phyloP scores from a whole-genome alignment of 2,329 filamentous ascomycete genomes.

The Allantophomopsis lycopodina region DNA sequence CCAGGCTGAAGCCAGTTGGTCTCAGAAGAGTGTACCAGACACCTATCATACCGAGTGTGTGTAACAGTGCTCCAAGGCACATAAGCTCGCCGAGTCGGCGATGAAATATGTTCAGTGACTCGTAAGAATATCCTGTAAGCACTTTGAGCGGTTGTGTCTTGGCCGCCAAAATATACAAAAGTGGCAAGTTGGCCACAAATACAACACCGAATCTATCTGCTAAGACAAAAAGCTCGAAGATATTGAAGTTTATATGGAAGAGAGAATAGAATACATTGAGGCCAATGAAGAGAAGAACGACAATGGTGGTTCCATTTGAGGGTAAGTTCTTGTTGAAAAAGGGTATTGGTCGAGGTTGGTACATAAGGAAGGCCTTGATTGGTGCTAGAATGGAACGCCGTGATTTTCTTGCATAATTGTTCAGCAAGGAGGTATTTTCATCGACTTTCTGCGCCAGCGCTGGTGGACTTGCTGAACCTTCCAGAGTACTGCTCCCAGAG shows the following conservation, averaged over 20 bases:
- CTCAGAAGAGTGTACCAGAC: slow-evolving; percentile 38
- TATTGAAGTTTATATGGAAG: slow-evolving; percentile 31
- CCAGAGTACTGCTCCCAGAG: slow-evolving; percentile 11
- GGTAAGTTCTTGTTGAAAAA: slow-evolving; percentile 42
- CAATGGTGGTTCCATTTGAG: slow-evolving; percentile 38
- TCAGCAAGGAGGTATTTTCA: slow-evolving; percentile 12
- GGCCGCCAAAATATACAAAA: slow-evolving; percentile 48
- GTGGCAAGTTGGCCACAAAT: slow-evolving; percentile 33
- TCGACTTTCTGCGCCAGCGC: slow-evolving; percentile 4
- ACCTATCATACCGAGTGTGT: slow-evolving; percentile 37
- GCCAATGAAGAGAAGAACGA: slow-evolving; percentile 33
- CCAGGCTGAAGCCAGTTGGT: slow-evolving; percentile 32
- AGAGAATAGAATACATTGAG: slow-evolving; percentile 45
- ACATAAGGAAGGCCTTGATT: slow-evolving; percentile 25
- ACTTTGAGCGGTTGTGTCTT: slow-evolving; percentile 51
- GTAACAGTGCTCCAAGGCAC: slow-evolving; percentile 43
- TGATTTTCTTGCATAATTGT: background rate
- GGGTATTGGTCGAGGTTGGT: slow-evolving; percentile 42
- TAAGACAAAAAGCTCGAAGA: slow-evolving; percentile 39
- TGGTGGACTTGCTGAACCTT: slow-evolving; percentile 7
- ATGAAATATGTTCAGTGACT: slow-evolving; percentile 52
- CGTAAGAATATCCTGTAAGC: slow-evolving; percentile 51
- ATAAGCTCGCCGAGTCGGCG: slow-evolving; percentile 47
- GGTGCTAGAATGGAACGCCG: slow-evolving; percentile 5
- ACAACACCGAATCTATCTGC: slow-evolving; percentile 16